phyloP scores from a whole-genome alignment of 1,139 yeast genomes.

The Meyerozyma smithsonii region DNA sequence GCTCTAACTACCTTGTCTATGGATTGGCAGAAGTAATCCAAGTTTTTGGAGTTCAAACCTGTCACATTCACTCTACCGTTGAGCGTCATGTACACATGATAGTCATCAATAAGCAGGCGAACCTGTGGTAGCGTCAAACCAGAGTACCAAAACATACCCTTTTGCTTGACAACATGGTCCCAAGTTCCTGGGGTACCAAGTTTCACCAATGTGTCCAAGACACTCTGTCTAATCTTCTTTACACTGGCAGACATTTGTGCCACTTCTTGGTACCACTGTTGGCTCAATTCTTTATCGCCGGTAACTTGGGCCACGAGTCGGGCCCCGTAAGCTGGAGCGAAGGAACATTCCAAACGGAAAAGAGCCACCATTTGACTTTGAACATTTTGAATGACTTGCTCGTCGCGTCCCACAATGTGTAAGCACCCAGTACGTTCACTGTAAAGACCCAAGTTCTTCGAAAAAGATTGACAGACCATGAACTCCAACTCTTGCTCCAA shows the following conservation, averaged over 20 bases:
- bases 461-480: slow-evolving; percentile 33
- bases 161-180: slow-evolving; percentile 89
- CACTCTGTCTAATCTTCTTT: slow-evolving; percentile 22
- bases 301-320: slow-evolving; percentile 30
- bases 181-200: slow-evolving; percentile 42
- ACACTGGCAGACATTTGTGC: slow-evolving; percentile 25
- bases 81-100: slow-evolving; percentile 33
- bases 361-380: slow-evolving; percentile 23
- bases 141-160: slow-evolving; percentile 58
- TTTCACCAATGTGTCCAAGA: slow-evolving; percentile 23
- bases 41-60: slow-evolving; percentile 33
- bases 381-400: slow-evolving; percentile 16
- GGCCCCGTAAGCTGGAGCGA: slow-evolving; percentile 46
- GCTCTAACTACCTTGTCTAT: slow-evolving; percentile 37
- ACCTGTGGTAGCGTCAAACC: slow-evolving; percentile 34
- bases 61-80: slow-evolving; percentile 43
- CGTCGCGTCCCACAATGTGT: slow-evolving; percentile 31
- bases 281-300: slow-evolving; percentile 19
- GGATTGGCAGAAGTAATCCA: slow-evolving; percentile 31
- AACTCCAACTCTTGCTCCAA: slow-evolving; percentile 14
- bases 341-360: slow-evolving; percentile 38
- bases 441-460: slow-evolving; percentile 44
- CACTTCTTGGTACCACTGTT: slow-evolving; percentile 35
- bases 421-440: slow-evolving; percentile 42
- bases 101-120: slow-evolving; percentile 24